Percentiles rank a stretch among this genome's conserved stretches.
Conservation (phyloP, 805 yeast species). For the Scheffersomyces ergatensis region DNA sequence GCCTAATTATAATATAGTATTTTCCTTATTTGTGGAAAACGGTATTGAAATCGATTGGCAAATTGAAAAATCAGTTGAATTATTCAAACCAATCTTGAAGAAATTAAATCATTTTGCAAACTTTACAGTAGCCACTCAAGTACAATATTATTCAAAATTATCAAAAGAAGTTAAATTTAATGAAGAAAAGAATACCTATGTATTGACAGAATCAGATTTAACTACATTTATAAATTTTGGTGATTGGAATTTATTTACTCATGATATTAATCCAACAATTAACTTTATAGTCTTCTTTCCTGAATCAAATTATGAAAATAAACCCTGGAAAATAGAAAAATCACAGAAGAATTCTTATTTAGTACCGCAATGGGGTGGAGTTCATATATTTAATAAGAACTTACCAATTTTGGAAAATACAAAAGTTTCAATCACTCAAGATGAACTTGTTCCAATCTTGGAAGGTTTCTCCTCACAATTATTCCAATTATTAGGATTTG, state of each 20-base stretch:
- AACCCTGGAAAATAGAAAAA: constrained; percentile 50
- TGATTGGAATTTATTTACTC: constrained; percentile 70
- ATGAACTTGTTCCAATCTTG: constrained; percentile 54
- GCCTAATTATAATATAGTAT: constrained; percentile 70
- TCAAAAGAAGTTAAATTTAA: constrained; percentile 20
- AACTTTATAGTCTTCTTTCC: constrained; percentile 74
- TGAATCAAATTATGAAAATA: constrained; percentile 33
- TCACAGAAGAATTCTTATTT: constrained; percentile 58
- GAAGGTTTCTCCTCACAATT: constrained; percentile 75
- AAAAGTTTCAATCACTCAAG: constrained; percentile 27
- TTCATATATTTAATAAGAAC: constrained; percentile 47
- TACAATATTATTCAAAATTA: constrained; percentile 62
- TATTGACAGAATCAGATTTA: constrained; percentile 51
- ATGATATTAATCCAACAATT: constrained; percentile 60
- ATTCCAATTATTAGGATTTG: constrained; percentile 66
- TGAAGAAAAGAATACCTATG: constrained; percentile 17
- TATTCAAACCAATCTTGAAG: constrained; percentile 55
- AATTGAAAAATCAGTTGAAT: constrained; percentile 50
- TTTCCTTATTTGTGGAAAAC: constrained; percentile 71
- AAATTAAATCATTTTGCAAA: constrained; percentile 57
- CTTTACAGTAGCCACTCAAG: constrained; percentile 75
- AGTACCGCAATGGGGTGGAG: constrained; percentile 92
- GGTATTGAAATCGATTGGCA: constrained; percentile 74
- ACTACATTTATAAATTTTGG: constrained; percentile 81
- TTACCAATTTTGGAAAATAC: constrained; percentile 16